Percentiles rank a stretch among this genome's conserved stretches.
Evolutionary conservation across 805 yeast species (phyloP).

Genomic region (Hemisphaericaspora nanyangensis): DNA sequence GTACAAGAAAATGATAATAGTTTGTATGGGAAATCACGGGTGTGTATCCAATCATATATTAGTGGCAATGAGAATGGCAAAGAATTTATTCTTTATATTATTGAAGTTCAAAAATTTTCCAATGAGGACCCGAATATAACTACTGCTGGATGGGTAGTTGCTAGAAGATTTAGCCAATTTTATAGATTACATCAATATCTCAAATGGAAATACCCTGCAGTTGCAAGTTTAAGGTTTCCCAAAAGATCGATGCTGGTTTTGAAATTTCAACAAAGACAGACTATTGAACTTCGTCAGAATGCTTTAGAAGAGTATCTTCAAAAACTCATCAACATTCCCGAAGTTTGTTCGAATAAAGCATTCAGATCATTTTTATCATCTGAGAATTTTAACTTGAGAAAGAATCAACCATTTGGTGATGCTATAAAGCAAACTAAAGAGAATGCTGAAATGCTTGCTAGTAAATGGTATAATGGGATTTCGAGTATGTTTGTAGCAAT

Average conservation of each 20-base stretch:
- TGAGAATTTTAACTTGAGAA: slow-evolving; percentile 47
- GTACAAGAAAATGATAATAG: slow-evolving; percentile 82
- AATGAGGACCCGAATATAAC: slow-evolving; percentile 39
- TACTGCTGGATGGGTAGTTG: slow-evolving; percentile 85
- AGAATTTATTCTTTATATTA: slow-evolving; percentile 66
- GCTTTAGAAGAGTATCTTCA: slow-evolving; percentile 63
- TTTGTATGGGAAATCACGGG: slow-evolving; percentile 61
- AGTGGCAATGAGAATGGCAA: slow-evolving; percentile 54
- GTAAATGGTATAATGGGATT: slow-evolving; percentile 29
- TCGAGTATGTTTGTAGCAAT: slow-evolving; percentile 12
- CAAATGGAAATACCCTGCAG: slow-evolving; percentile 47
- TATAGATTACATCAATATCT: slow-evolving; percentile 65
- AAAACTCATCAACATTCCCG: slow-evolving; percentile 53
- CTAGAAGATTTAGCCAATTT: slow-evolving; percentile 84
- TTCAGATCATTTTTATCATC: slow-evolving; percentile 77
- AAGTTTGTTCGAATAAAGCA: slow-evolving; percentile 67
- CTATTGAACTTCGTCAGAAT: slow-evolving; percentile 60
- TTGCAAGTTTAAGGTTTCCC: slow-evolving; percentile 50
- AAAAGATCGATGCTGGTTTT: slow-evolving; percentile 58
- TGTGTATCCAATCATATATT: slow-evolving; percentile 51
- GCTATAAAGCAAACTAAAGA: slow-evolving; percentile 9
- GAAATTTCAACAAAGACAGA: slow-evolving; percentile 60
- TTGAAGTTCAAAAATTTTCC: slow-evolving; percentile 62
- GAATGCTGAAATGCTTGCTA: slow-evolving; percentile 30
- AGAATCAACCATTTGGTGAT: slow-evolving; percentile 23